Evolutionary conservation across 371 early-diverging fungal species (phyloP), one percentile per base, ranked within the genome.

Genomic region (Conidiobolus incongruus): DNA sequence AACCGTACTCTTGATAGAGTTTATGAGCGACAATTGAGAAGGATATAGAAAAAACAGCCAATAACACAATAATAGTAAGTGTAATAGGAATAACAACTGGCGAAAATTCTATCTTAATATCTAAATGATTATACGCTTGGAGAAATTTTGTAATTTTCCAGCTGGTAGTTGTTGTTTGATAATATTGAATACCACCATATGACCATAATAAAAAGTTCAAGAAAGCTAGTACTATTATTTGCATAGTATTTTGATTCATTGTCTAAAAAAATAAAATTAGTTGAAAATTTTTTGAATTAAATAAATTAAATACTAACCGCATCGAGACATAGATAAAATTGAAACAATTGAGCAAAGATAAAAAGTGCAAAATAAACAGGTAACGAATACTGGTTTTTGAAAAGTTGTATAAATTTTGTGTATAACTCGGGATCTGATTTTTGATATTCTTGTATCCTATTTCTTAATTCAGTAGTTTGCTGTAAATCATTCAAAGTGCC

Each of bases 1-100:
- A 93, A 32, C 91, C 90, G 60, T 84, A 93, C 52, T 87, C 80
- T 46, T 74, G 70, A 58, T 87, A 89, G 24, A 89, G 59, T 38
- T 58, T 58, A 42, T 59, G 59, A 6, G 62, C 56, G n/a, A 58
- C 44, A 47, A 45, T 49, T n/a, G 54, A 51, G 42, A 62, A 58
- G 19, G 40, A 51, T 0, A 40, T 26, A 0, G 62, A 47, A 36
- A 59, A 54, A 10, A 58, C 7, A 13, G 49, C 31, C 51, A 62
- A 51, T 7, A 62, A 20, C 6, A 39, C 21, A 17, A 62, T 15
- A 4, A 59, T 56, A 2, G 53, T 52, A 13, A 62, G 43, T 26
- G 59, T 60, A 19, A 47, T 51, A 2, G 49, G 47, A 40, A n/a
- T 22, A 11, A 16, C 3, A 4, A 10, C 47, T 49, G 48, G 15